Base-by-base conservation (phyloP, 1,139 yeast species). In the Hansenula lynferdii region DNA sequence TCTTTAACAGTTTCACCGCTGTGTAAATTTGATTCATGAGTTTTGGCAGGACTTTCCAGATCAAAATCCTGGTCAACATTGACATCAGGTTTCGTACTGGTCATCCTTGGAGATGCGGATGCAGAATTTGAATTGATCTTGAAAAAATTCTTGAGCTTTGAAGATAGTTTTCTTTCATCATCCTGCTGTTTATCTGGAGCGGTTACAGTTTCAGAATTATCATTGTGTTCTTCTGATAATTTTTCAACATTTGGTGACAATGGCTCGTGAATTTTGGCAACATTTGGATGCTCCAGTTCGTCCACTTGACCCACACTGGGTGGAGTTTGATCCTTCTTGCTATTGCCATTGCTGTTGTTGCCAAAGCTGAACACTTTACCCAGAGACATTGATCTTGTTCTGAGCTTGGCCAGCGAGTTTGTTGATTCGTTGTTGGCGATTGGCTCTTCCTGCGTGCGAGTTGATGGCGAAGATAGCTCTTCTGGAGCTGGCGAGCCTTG, bases 291-390 rank as follows among this genome's bases (percentile, higher is more conserved):
- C 37, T 36, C 36, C 29, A 42, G 28, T 28, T 24, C 16, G 17
- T 22, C 28, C 16, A 28, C 18, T 8, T 37, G 28, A 2, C 16
- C 29, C 21, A 18, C 22, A 5, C 44, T 40, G 5, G 41, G 38
- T 28, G 37, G 39, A 8, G 44, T 36, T 38, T 29, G 31, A 20
- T 17, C 23, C 2, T 15, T 23, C 15, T 20, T 14, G 9, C 23
- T 37, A 10, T 36, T 47, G 11, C 41, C 34, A 2, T 20, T 14
- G 9, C 23, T 37, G 9, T 36, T 47, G 11, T 41, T 35, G 2
- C 56, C 57, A 39, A 56, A 54, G 34, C 42, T 51, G 36, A 57
- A 43, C 14, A 57, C 41, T 36, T 46, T 54, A 6, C 57, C 54
- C 14, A 57, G 37, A 0, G 60, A 56, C 34, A 51, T 37, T 5